Base-by-base conservation (phyloP, 345 rosid genomes). In the Salix exigua region DNA sequence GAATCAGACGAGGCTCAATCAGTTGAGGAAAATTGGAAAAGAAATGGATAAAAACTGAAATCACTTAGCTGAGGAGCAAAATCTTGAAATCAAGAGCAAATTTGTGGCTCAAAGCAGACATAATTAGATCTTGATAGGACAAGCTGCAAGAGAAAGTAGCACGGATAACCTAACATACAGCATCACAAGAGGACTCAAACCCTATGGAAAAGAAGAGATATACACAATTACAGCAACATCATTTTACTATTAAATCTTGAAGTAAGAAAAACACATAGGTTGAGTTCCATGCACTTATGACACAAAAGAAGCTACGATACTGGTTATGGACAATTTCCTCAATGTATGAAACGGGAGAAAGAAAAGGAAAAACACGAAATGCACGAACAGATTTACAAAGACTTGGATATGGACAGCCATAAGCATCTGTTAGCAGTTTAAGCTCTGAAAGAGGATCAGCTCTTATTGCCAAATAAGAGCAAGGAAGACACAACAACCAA, bases 381-480 rank as follows among this genome's bases (percentile, higher is more conserved):
- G 72, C 76, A 51, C 73, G 72, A 75, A 73, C n/a, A 74, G 75
- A 80, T 86, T 78, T 81, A 84, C 78, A 85, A 68, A 67, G 68
- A 75, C 19, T 35, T 23, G 23, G 18, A 68, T 66, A 78, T 55
- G 55, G 70, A 62, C 74, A 83, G 40, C 64, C 50, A 75, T 48
- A 19, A 70, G 66, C 51, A 71, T 53, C 70, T 23, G 62, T 67
- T 50, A 68, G 78, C 73, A 55, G 76, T 23, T 75, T 82, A 50
- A 71, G 53, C 50, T 37, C 66, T 30, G 50, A 28, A 66, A 68
- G 51, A 44, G 44, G 65, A 75, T 51, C 79, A 33, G 68, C 50
- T 80, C 86, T 86, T 23, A 90, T 74, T 88, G 90, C 80, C 88
- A 87, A 26, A 91, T 4, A 75, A 93, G 90, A 35, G 90, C 88